Percentiles rank a stretch among this genome's conserved stretches.
Evolutionary conservation across 139 green algal species (phyloP).

Genomic region (Zygnema circumcarinatum): DNA sequence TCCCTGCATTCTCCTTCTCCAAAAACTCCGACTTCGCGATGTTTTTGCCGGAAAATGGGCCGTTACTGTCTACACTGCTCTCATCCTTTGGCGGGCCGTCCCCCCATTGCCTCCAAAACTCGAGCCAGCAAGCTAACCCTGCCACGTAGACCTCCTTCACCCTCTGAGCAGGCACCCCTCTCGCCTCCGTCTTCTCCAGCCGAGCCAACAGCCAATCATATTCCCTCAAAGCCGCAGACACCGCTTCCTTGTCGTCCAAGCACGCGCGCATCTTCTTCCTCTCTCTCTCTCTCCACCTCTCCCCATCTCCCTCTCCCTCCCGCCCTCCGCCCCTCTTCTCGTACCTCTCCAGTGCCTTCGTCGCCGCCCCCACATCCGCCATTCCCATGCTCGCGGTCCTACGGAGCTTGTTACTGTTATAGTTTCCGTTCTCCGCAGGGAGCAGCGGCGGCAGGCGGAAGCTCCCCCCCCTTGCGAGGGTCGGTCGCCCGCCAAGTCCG

Average conservation of each 20-base stretch:
- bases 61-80: neutral
- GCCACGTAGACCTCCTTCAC: slow-evolving; percentile 14
- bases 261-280: no score
- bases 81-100: neutral
- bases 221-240: neutral
- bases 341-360: no score
- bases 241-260: no score
- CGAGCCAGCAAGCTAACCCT: slow-evolving; percentile 14
- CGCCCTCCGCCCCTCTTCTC: no score
- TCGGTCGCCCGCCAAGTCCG: no score
- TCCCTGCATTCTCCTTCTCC: neutral
- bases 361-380: no score
- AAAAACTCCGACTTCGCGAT: neutral
- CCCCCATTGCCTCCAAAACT: neutral
- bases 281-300: no score
- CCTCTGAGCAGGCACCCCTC: neutral
- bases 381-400: no score
- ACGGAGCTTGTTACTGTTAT: no score
- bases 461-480: neutral
- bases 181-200: neutral
- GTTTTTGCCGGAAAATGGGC: neutral
- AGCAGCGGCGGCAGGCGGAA: no score
- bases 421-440: no score
- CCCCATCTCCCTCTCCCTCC: neutral
- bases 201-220: neutral